These are phyloP conservation scores for Ustilago loliicola DNA, from an alignment of 1,284 basidiomycete species.

Conservation along the genomic window DNA sequence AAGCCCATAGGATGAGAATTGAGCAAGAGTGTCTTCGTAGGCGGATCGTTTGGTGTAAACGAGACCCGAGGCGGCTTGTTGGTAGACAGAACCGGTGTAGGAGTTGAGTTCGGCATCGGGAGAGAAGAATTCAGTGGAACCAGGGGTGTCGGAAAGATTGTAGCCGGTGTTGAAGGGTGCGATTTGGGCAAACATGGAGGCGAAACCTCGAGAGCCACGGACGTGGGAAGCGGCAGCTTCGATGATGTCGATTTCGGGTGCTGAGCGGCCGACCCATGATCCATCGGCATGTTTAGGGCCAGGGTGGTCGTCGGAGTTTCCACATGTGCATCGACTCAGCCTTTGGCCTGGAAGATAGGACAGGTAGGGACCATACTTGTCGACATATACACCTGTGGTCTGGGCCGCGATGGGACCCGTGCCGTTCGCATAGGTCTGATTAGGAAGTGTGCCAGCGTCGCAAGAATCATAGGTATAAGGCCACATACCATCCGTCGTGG, in stretches of 20 bases:
- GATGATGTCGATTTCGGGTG: slow-evolving; percentile 87
- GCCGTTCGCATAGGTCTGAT: slow-evolving; percentile 63
- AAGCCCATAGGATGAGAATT: slow-evolving; percentile 74
- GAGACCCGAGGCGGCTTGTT: slow-evolving; percentile 67
- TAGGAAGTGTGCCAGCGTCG: slow-evolving; percentile 66
- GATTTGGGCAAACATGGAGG: slow-evolving; percentile 63
- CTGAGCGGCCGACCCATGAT: slow-evolving; percentile 74
- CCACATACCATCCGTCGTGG: slow-evolving; percentile 75
- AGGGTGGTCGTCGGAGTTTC: slow-evolving; percentile 61
- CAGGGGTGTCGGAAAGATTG: slow-evolving; percentile 71
- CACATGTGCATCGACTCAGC: slow-evolving; percentile 65
- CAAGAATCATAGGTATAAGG: slow-evolving; percentile 72
- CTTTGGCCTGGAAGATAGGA: slow-evolving; percentile 65
- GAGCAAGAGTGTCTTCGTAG: slow-evolving; percentile 49
- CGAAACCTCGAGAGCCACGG: slow-evolving; percentile 46
- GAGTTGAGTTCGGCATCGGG: slow-evolving; percentile 50
- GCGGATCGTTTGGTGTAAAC: slow-evolving; percentile 57
- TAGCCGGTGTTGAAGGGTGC: slow-evolving; percentile 65
- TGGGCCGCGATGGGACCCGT: slow-evolving; percentile 64
- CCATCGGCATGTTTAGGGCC: slow-evolving; percentile 63
- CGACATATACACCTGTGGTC: slow-evolving; percentile 58
- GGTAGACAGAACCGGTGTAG: slow-evolving; percentile 65
- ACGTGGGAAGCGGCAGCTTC: slow-evolving; percentile 74
- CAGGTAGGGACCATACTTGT: slow-evolving; percentile 57
- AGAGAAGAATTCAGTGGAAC: slow-evolving; percentile 37